These are phyloP conservation scores for Populus hybrid DNA, from an alignment of 441 rosid species.

Conservation along the genomic window DNA sequence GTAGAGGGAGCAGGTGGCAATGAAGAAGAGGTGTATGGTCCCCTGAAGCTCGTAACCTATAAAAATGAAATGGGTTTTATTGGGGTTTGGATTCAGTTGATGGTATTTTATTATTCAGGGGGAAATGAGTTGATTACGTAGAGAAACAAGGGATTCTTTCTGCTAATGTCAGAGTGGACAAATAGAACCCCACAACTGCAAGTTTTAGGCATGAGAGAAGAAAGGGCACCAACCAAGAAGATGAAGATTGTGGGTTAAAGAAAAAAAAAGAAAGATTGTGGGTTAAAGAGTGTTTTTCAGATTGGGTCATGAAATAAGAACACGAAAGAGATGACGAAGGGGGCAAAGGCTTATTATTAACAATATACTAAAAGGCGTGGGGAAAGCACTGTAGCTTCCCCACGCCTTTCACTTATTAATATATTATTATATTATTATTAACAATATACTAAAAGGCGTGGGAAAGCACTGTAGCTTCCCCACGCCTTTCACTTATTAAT, in stretches of 20 bases:
- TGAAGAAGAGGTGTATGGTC: background rate
- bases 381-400: no score
- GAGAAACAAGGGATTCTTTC: slow-evolving; percentile 28
- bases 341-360: slow-evolving; percentile 1
- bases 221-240: slow-evolving; percentile 7
- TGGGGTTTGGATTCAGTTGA: slow-evolving; percentile 8
- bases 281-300: background rate
- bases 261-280: slow-evolving; percentile 12
- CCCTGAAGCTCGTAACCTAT: background rate
- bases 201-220: slow-evolving; percentile 7
- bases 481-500: no score
- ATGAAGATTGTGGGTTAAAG: slow-evolving; percentile 18
- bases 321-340: background rate
- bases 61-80: background rate
- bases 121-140: slow-evolving; percentile 12
- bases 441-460: no score
- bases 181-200: slow-evolving; percentile 23
- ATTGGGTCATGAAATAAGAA: slow-evolving; percentile 18
- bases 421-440: no score
- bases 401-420: no score
- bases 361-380: no score
- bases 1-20: slow-evolving; percentile 25
- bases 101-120: slow-evolving; percentile 2
- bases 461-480: no score
- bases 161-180: slow-evolving; percentile 27